Evolutionary conservation across 192 early-diverging fungal species (phyloP).

Genomic region (Coemansia sp.): DNA sequence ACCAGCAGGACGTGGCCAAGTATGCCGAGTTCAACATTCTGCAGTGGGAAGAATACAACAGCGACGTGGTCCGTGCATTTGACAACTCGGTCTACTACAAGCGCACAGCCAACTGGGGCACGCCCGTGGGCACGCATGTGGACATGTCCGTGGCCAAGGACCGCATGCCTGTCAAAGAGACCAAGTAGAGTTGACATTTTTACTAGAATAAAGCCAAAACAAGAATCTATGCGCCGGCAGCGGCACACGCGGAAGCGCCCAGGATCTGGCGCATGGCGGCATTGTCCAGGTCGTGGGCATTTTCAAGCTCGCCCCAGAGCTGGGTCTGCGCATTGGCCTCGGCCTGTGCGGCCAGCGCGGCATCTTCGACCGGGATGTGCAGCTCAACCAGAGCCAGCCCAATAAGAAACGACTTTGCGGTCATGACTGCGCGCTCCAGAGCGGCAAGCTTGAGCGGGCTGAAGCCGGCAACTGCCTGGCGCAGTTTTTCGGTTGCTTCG

Average conservation of each 20-base stretch:
- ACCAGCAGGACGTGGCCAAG: slow-evolving; percentile 43
- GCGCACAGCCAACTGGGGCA: slow-evolving; percentile 45
- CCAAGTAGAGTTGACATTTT: background rate
- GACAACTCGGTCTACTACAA: slow-evolving; percentile 26
- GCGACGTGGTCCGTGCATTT: slow-evolving; percentile 11
- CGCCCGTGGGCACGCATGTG: slow-evolving; percentile 29
- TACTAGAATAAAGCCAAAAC: background rate
- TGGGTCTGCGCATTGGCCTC: slow-evolving; percentile 86
- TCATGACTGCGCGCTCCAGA: slow-evolving; percentile 84
- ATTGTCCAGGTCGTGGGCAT: slow-evolving; percentile 56
- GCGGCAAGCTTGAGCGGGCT: slow-evolving; percentile 75
- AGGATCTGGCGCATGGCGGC: slow-evolving; percentile 65
- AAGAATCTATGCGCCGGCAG: slow-evolving; percentile 31
- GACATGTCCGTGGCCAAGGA: slow-evolving; percentile 27
- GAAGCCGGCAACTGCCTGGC: slow-evolving; percentile 57
- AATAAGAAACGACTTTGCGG: slow-evolving; percentile 87
- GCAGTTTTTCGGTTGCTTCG: slow-evolving; percentile 59
- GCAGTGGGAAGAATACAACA: slow-evolving; percentile 38
- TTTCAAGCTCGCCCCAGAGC: slow-evolving; percentile 89
- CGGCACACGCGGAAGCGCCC: slow-evolving; percentile 65
- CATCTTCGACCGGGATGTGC: slow-evolving; percentile 69
- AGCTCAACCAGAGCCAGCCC: slow-evolving; percentile 83
- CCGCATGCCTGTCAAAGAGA: slow-evolving; percentile 18
- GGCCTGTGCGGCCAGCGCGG: slow-evolving; percentile 73
- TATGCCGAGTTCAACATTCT: slow-evolving; percentile 44